phyloP scores from a whole-genome alignment of 1,139 yeast species.

The Geotrichum aggregatum region DNA sequence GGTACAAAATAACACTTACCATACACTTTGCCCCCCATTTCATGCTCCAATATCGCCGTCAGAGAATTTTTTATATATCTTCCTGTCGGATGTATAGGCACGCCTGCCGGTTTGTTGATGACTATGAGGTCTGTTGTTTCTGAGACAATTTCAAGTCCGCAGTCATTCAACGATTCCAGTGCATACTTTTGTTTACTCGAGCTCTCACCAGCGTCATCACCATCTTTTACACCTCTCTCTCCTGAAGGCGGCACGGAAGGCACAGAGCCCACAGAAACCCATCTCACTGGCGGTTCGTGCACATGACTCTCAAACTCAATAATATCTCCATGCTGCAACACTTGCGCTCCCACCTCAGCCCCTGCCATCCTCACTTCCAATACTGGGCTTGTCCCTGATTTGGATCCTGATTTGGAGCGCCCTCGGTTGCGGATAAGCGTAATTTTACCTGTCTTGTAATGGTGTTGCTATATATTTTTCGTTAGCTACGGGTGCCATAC shows the following conservation, averaged over 20 bases:
- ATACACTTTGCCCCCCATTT: constrained; percentile 25
- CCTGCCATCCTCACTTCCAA: not conserved
- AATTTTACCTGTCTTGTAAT: constrained; percentile 2
- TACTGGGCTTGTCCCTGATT: too few species aligned
- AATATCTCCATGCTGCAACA: constrained; percentile 6
- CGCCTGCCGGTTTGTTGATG: constrained; percentile 20
- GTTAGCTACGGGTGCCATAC: too few species aligned
- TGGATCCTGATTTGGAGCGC: not conserved
- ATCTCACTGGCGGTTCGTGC: constrained; percentile 23
- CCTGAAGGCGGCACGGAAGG: not conserved
- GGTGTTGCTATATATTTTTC: not conserved
- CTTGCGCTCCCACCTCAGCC: not conserved
- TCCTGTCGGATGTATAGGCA: constrained; percentile 23
- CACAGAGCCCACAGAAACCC: too few species aligned
- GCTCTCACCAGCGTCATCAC: too few species aligned
- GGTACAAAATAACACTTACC: constrained; percentile 18
- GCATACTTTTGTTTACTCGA: too few species aligned
- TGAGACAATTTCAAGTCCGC: constrained; percentile 5
- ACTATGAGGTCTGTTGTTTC: constrained; percentile 14
- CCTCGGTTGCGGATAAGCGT: not conserved
- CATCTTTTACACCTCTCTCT: too few species aligned
- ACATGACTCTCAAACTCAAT: constrained; percentile 11
- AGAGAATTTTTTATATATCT: constrained; percentile 13
- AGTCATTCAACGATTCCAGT: too few species aligned
- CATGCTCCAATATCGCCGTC: constrained; percentile 24